phyloP scores from a whole-genome alignment of 2,329 filamentous ascomycete species.

The Diaporthe sp. region DNA sequence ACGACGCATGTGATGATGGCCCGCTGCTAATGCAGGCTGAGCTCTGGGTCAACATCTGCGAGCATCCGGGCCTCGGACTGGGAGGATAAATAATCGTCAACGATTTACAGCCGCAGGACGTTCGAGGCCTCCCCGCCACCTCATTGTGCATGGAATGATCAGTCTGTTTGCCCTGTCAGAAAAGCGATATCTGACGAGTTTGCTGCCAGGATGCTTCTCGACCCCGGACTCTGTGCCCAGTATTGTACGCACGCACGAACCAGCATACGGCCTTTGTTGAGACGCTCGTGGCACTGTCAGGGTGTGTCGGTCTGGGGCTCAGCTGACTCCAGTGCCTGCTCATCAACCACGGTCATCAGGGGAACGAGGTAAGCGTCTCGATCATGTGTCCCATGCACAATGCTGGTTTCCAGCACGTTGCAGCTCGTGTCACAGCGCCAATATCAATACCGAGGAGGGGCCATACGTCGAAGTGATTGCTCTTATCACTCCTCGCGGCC shows the following conservation, averaged over 20 bases:
- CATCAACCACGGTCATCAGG: neutral
- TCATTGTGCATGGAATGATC: constrained; percentile 37
- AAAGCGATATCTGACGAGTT: constrained; percentile 37
- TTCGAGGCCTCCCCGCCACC: constrained; percentile 26
- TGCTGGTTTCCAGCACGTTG: constrained; percentile 29
- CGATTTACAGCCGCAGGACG: neutral
- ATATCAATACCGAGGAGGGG: constrained; percentile 9
- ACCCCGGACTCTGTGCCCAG: constrained; percentile 14
- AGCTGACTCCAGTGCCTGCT: constrained; percentile 20
- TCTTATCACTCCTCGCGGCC: constrained; percentile 2
- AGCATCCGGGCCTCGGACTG: neutral
- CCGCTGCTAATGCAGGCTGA: neutral
- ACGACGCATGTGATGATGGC: neutral
- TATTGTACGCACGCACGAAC: constrained; percentile 24
- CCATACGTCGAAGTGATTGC: constrained; percentile 15
- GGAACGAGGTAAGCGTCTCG: constrained; percentile 24
- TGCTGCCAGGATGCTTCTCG: constrained; percentile 11
- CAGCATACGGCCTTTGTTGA: constrained; percentile 22
- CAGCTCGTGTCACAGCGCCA: constrained; percentile 26
- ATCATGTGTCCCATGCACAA: constrained; percentile 29
- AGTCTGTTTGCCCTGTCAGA: constrained; percentile 21
- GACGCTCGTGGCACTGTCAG: constrained; percentile 8
- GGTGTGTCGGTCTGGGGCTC: neutral
- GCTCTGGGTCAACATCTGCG: neutral
- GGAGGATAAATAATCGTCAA: neutral